Evolutionary conservation across 139 green algal species (phyloP).

Genomic region (Micractinium conductrix): DNA sequence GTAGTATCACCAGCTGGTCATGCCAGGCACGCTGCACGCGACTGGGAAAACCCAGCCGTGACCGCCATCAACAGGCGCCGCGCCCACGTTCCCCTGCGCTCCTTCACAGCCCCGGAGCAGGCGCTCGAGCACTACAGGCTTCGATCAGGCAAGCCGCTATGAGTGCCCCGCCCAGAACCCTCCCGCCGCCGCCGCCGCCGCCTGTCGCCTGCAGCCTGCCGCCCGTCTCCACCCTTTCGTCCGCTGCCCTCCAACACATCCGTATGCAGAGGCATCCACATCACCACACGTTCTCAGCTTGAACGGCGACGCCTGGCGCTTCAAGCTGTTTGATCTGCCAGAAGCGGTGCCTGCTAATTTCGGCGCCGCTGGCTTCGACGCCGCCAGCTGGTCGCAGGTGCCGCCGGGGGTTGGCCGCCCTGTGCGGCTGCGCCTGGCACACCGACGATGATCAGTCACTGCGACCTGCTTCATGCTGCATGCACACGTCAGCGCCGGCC

Average conservation of each 20-base stretch:
- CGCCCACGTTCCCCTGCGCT: constrained; percentile 69
- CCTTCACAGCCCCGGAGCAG: constrained; percentile 47
- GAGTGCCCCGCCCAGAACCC: background rate
- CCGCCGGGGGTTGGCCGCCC: background rate
- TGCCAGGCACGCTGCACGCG: constrained; percentile 18
- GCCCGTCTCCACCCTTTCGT: too few relatives aligned
- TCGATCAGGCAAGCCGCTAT: background rate
- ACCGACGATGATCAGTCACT: background rate
- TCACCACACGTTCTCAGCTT: constrained; percentile 42
- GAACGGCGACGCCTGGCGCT: constrained; percentile 68
- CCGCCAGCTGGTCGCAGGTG: constrained; percentile 48
- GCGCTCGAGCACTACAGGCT: constrained; percentile 5
- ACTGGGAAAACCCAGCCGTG: constrained; percentile 81
- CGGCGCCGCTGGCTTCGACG: constrained; percentile 46
- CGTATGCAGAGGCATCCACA: background rate
- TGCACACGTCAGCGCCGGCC: too few relatives aligned
- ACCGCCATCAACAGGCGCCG: constrained; percentile 72
- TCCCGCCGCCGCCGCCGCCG: background rate
- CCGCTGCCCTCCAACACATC: background rate
- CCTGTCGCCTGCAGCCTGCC: background rate
- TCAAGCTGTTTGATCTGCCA: constrained; percentile 66
- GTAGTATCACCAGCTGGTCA: background rate
- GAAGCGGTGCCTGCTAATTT: constrained; percentile 66
- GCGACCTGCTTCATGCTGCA: background rate
- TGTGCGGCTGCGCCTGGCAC: background rate